Conservation (phyloP, 352 stramenopile species). For the Plasmopara viticola region DNA sequence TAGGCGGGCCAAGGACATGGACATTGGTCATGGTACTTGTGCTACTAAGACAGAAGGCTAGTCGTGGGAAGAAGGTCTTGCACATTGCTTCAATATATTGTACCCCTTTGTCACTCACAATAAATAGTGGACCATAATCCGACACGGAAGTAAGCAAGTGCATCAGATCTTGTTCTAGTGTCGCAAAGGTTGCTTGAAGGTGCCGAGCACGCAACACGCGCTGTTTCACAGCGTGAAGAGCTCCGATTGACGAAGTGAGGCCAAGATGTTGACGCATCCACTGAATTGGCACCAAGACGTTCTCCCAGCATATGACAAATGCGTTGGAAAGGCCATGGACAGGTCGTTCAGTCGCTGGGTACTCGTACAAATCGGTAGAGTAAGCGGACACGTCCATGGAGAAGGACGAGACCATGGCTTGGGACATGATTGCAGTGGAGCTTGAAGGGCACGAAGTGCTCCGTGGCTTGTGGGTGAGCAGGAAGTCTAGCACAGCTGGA, state of each 20-base stretch:
- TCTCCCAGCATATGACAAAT: constrained; percentile 64
- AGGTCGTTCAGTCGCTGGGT: constrained; percentile 27
- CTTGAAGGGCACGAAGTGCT: neutral
- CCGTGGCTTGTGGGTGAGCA: constrained; percentile 16
- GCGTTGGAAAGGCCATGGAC: constrained; percentile 34
- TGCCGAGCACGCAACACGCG: constrained; percentile 37
- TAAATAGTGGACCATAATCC: constrained; percentile 46
- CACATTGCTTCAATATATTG: constrained; percentile 57
- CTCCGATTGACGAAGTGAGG: constrained; percentile 31
- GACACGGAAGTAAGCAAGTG: constrained; percentile 47
- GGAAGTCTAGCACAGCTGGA: constrained; percentile 24
- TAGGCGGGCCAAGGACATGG: constrained; percentile 50
- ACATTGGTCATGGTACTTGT: constrained; percentile 46
- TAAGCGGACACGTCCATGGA: constrained; percentile 54
- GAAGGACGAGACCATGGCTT: constrained; percentile 52
- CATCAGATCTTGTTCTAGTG: constrained; percentile 50
- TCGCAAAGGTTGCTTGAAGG: constrained; percentile 41
- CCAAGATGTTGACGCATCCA: constrained; percentile 56
- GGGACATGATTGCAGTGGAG: constrained; percentile 28
- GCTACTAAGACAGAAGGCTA: constrained; percentile 53
- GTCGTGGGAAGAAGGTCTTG: constrained; percentile 53
- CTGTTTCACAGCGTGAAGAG: constrained; percentile 45
- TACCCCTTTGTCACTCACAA: constrained; percentile 57
- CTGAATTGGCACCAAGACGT: constrained; percentile 52
- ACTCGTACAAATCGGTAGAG: constrained; percentile 52